Percentiles rank a stretch among this genome's conserved stretches.
phyloP scores from a whole-genome alignment of 1,139 yeast species.

The Nakaseomyces glabratus region DNA sequence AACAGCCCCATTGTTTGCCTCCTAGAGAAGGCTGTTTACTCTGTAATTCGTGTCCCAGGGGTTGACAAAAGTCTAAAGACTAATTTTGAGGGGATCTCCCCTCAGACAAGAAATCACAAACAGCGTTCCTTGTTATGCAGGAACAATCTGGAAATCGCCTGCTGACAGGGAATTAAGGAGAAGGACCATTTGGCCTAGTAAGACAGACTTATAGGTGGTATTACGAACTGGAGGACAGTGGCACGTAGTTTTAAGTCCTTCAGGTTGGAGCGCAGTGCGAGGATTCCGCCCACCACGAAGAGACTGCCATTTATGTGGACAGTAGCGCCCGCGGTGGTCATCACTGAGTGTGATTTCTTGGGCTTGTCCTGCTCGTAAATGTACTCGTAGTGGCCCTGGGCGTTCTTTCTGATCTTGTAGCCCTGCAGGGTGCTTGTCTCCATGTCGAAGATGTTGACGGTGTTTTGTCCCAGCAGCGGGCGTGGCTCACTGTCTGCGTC shows the following conservation, averaged over 20 bases:
- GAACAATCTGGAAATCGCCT: no score
- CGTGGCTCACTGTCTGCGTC: not conserved
- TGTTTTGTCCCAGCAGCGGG: slow-evolving; percentile 4
- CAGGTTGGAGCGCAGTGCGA: slow-evolving; percentile 1
- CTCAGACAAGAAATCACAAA: no score
- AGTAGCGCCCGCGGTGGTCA: slow-evolving; percentile 7
- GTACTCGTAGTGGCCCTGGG: slow-evolving; percentile 3
- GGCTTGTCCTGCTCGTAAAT: slow-evolving; percentile 4
- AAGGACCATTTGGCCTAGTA: no score
- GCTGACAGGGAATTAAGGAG: no score
- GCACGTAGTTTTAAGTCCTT: slow-evolving; percentile 5
- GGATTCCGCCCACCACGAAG: slow-evolving; percentile 6
- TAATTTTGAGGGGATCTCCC: no score
- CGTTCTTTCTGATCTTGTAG: slow-evolving; percentile 4
- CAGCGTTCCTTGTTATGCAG: no score
- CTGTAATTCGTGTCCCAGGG: no score
- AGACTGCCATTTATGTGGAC: slow-evolving; percentile 6
- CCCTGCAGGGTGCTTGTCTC: slow-evolving; percentile 19
- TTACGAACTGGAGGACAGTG: slow-evolving; percentile 5
- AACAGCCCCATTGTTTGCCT: no score
- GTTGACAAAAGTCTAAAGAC: no score
- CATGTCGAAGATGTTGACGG: slow-evolving; percentile 19
- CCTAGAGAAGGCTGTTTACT: no score
- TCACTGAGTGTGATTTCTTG: slow-evolving; percentile 5
- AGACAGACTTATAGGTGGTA: slow-evolving; percentile 7